Evolutionary conservation across 768 basidiomycete species (phyloP), one percentile per base, ranked within the genome.

Genomic region (Auriscalpium vulgare): DNA sequence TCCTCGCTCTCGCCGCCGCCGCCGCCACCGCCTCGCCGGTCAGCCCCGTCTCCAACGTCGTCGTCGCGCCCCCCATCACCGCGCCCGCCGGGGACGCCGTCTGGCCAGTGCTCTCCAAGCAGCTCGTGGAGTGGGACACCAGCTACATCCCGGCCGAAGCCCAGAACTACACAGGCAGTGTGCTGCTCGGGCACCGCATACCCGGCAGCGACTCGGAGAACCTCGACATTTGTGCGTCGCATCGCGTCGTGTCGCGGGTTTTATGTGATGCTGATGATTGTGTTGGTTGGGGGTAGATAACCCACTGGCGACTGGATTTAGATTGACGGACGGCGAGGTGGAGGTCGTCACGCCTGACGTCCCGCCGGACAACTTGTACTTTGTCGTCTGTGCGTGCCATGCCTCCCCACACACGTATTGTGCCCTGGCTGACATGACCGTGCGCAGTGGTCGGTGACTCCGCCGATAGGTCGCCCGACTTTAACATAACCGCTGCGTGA

Each of bases 381-480:
- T 37, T 14, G 19, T 50, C 43, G 55, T 37, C 45, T n/a, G 35
- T 55, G 23, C 29, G 49, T 35, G 34, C 7, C 29, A 29, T 29
- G 7, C 29, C 29, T 34, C 4, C 17, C 47, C 4, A 40, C 45
- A 53, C 29, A 29, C 29, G 29, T 14, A 5, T 43, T 17, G 11
- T 2, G 40, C 17, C 40, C 40, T 3, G 40, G 40, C 40, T 43
- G 40, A 43, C 17, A 17, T 43, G 14, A 17, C 14, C 40, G 14
- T 43, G 29, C 29, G 6, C 40, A 71, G 70, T 73, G 47, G 67
- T 72, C 37, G 72, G 73, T 11, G 69, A 73, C 53, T 72, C 72
- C 2, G 73, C 69, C 29, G 72, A 73, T 50, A 68, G 65, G 51
- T 71, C 71, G 54, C 66, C 65, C n/a, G 14, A 44, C 13, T 72